Evolutionary conservation across 768 basidiomycete species (phyloP).

Genomic region (Collybia mongolica): DNA sequence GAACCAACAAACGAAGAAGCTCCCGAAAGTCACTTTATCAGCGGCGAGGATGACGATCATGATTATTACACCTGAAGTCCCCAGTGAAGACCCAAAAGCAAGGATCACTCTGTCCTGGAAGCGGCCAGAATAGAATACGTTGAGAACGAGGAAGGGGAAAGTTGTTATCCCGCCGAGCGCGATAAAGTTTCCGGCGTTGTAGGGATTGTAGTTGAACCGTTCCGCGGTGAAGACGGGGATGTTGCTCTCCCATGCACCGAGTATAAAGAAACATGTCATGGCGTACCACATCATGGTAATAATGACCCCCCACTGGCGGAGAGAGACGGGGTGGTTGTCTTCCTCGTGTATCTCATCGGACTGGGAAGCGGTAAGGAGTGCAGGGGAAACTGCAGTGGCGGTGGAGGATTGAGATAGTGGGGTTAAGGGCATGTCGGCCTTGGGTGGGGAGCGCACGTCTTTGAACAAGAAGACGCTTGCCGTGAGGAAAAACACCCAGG

Average conservation of each 20-base stretch:
- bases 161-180: conserved; percentile 46
- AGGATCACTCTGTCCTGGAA: conserved; percentile 49
- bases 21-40: conserved; percentile 39
- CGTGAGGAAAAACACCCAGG: conserved; percentile 50
- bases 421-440: background rate
- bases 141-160: conserved; percentile 51
- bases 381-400: too few species aligned
- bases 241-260: conserved; percentile 59
- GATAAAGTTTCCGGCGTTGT: conserved; percentile 45
- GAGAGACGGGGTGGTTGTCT: too few species aligned
- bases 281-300: conserved; percentile 56
- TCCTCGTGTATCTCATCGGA: too few species aligned
- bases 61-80: conserved; percentile 7
- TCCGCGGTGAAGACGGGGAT: conserved; percentile 46
- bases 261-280: conserved; percentile 59
- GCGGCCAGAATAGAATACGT: conserved; percentile 42
- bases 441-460: conserved; percentile 26
- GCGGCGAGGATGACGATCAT: conserved; percentile 5
- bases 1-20: conserved; percentile 47
- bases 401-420: too few species aligned
- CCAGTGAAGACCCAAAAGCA: conserved; percentile 29
- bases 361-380: too few species aligned
- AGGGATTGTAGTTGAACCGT: conserved; percentile 41
- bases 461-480: conserved; percentile 30
- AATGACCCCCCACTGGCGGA: conserved; percentile 44